Conservation (phyloP, 352 stramenopile genomes). For the Plasmopara viticola region DNA sequence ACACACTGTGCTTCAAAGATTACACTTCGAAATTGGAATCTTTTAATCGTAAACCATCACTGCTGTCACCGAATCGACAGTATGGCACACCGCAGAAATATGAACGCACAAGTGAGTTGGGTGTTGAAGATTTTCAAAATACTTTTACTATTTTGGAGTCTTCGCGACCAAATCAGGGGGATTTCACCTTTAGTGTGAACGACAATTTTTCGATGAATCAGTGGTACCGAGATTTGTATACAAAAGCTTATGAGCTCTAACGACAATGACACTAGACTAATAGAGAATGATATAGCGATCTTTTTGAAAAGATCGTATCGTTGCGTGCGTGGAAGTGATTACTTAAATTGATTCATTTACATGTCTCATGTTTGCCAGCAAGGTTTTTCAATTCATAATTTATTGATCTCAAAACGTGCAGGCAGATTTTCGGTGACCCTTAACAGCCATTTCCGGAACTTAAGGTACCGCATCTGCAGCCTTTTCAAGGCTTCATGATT, state of each 20-base stretch:
- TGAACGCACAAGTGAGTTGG: constrained; percentile 1
- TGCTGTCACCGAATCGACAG: constrained; percentile 9
- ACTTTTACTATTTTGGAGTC: constrained; percentile 9
- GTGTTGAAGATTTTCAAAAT: constrained; percentile 1
- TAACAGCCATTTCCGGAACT: constrained; percentile 19
- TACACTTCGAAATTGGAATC: neutral
- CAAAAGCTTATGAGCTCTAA: constrained; percentile 12
- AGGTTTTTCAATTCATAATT: neutral
- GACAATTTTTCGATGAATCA: constrained; percentile 30
- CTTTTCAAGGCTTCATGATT: constrained; percentile 40
- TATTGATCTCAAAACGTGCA: neutral
- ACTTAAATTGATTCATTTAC: no score
- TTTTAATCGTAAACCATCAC: constrained; percentile 1
- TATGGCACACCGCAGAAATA: constrained; percentile 4
- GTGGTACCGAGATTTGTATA: constrained; percentile 28
- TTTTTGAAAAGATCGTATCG: constrained; percentile 4
- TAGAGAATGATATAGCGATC: neutral
- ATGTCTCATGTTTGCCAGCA: no score
- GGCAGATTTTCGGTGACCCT: constrained; percentile 2
- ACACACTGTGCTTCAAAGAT: constrained; percentile 3
- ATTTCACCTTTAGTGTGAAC: constrained; percentile 23
- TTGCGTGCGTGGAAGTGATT: constrained; percentile 5
- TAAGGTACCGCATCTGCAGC: constrained; percentile 42
- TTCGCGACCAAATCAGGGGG: neutral
- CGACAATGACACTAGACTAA: neutral